Conservation (phyloP, 768 basidiomycete species). For the Suillus subluteus region DNA sequence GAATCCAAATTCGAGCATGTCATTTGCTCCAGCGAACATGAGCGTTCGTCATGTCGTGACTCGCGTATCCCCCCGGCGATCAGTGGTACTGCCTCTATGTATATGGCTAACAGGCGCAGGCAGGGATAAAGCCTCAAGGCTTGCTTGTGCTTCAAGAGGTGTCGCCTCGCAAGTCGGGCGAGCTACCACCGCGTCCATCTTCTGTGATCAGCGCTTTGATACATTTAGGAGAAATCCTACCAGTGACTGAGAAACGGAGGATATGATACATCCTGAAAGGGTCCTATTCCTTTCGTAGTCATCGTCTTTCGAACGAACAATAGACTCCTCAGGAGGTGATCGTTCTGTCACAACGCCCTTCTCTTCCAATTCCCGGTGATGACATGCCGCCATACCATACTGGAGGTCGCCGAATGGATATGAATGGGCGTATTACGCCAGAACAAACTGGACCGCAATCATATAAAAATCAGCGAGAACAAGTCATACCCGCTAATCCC, state of each 20-base stretch:
- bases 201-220: not conserved
- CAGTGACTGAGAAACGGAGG: not conserved
- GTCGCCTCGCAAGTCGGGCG: not conserved
- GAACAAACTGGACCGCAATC: not conserved
- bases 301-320: not conserved
- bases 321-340: constrained; percentile 5
- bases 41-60: not conserved
- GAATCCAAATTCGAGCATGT: not conserved
- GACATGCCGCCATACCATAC: constrained; percentile 1
- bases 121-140: constrained; percentile 3
- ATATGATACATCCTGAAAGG: not conserved
- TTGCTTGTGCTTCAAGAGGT: not conserved
- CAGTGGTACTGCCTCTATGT: not conserved
- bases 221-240: not conserved
- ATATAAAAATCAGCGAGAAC: constrained; percentile 5
- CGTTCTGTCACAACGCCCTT: constrained; percentile 7
- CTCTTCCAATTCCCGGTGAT: constrained; percentile 5
- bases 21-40: not conserved
- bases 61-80: not conserved
- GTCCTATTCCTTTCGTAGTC: not conserved
- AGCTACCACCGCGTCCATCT: constrained; percentile 1
- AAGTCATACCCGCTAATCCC: not conserved
- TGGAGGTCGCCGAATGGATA: constrained; percentile 6
- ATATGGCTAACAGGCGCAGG: constrained; percentile 1
- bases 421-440: constrained; percentile 2